These are phyloP conservation scores for Monosporascus sp. DNA, from an alignment of 2,329 filamentous ascomycete genomes.

Conservation along the genomic window DNA sequence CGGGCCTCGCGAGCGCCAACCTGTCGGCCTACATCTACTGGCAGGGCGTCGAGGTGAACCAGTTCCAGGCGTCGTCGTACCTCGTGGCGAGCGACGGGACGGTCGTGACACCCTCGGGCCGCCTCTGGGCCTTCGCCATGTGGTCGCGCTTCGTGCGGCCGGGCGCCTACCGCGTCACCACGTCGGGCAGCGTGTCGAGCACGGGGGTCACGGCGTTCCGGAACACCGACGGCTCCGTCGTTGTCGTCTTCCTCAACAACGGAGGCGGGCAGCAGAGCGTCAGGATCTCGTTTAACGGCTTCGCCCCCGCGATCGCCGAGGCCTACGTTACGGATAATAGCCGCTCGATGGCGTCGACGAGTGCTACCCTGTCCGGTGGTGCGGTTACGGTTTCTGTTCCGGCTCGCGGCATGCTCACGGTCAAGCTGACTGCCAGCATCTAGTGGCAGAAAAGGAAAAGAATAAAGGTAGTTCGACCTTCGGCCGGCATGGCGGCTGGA, in stretches of 20 bases:
- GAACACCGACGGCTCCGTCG: conserved; percentile 16
- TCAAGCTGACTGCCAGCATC: conserved; percentile 6
- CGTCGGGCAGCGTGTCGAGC: conserved; percentile 12
- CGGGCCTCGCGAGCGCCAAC: conserved; percentile 38
- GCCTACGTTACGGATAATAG: conserved; percentile 17
- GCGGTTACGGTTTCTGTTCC: conserved; percentile 11
- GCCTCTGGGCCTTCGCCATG: conserved; percentile 21
- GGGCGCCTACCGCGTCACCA: conserved; percentile 15
- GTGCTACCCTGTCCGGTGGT: conserved; percentile 3
- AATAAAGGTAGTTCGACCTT: no score
- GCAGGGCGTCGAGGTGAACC: conserved; percentile 31
- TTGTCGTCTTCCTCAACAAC: conserved; percentile 20
- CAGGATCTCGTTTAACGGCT: conserved; percentile 10
- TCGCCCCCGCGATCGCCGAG: conserved; percentile 6
- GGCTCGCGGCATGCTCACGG: conserved; percentile 13
- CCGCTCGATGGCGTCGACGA: conserved; percentile 7
- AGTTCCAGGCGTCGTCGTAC: conserved; percentile 22
- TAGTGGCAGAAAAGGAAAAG: no score
- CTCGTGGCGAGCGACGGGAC: conserved; percentile 22
- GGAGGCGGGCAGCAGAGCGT: conserved; percentile 11
- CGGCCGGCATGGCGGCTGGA: no score
- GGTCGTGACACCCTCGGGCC: conserved; percentile 15
- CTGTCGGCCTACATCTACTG: conserved; percentile 45
- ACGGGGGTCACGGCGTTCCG: conserved; percentile 16
- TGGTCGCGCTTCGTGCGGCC: conserved; percentile 21